Conservation (phyloP, 306 rosid genomes). For the Acacia confusa region DNA sequence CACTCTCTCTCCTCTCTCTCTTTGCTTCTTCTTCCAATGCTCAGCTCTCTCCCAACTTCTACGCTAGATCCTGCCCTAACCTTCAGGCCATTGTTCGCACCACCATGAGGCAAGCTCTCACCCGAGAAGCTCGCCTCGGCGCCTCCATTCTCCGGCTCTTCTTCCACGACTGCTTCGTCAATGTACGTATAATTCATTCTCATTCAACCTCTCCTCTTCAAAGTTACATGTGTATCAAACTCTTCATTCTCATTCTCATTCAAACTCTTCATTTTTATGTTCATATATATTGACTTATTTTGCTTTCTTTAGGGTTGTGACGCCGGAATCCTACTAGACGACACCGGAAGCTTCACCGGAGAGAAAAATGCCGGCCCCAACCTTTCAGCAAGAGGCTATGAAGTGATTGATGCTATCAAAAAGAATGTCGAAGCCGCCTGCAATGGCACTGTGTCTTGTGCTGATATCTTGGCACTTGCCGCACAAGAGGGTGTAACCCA, state of each 20-base stretch:
- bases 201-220: too few species aligned
- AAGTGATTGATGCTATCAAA: constrained; percentile 77
- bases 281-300: background rate
- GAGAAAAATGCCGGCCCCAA: constrained; percentile 76
- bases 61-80: constrained; percentile 52
- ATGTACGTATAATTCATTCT: constrained; percentile 34
- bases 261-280: background rate
- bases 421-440: constrained; percentile 69
- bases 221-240: too few species aligned
- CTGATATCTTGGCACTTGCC: constrained; percentile 83
- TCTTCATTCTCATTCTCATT: background rate
- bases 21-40: constrained; percentile 43
- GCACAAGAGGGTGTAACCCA: constrained; percentile 59
- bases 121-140: constrained; percentile 50
- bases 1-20: constrained; percentile 32
- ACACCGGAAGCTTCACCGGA: constrained; percentile 54
- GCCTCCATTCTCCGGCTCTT: constrained; percentile 84
- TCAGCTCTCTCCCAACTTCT: constrained; percentile 62
- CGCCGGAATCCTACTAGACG: constrained; percentile 69
- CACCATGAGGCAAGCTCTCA: constrained; percentile 47
- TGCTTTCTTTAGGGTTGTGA: constrained; percentile 63
- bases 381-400: constrained; percentile 58
- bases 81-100: constrained; percentile 53
- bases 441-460: constrained; percentile 70
- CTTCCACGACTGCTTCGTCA: constrained; percentile 90